Conservation (phyloP, 176 grass and related monocot species). For the Ampelocalamus luodianensis region DNA sequence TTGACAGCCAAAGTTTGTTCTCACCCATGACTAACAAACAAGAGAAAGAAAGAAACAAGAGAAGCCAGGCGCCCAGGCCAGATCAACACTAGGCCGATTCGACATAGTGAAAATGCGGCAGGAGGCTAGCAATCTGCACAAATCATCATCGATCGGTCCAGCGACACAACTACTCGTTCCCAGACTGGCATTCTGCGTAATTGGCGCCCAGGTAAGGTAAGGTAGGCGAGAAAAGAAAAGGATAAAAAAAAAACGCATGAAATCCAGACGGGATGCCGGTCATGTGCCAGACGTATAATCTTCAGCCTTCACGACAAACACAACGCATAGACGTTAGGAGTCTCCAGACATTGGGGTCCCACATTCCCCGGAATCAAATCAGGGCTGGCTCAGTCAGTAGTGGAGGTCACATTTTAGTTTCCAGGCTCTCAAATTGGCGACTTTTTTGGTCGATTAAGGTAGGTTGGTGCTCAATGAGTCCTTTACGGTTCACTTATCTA, state of each 20-base stretch:
- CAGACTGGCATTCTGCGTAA: slow-evolving; percentile 27
- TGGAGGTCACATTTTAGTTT: slow-evolving; percentile 33
- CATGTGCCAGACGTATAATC: slow-evolving; percentile 24
- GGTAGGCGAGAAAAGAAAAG: not conserved
- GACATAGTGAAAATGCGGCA: not conserved
- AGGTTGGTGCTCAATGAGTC: not conserved
- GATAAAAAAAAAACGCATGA: not conserved
- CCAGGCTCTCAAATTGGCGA: not conserved
- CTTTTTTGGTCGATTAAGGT: not conserved
- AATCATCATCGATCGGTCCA: not conserved
- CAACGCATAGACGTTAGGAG: slow-evolving; percentile 21
- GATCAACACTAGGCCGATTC: not conserved
- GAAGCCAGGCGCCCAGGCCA: not conserved
- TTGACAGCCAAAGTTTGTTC: not conserved
- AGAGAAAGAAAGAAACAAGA: not conserved
- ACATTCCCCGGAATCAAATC: slow-evolving; percentile 17
- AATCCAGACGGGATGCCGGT: slow-evolving; percentile 5
- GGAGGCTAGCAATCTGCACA: not conserved
- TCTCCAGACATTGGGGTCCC: not conserved
- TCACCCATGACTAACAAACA: not conserved
- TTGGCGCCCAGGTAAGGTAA: not conserved
- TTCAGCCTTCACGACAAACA: slow-evolving; percentile 18
- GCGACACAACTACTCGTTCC: slow-evolving; percentile 3
- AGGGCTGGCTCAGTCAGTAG: not conserved
- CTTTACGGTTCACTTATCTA: not conserved